Evolutionary conservation across 805 yeast species (phyloP), one percentile per base, ranked within the genome.

Genomic region (Metschnikowia baotianmanensis): DNA sequence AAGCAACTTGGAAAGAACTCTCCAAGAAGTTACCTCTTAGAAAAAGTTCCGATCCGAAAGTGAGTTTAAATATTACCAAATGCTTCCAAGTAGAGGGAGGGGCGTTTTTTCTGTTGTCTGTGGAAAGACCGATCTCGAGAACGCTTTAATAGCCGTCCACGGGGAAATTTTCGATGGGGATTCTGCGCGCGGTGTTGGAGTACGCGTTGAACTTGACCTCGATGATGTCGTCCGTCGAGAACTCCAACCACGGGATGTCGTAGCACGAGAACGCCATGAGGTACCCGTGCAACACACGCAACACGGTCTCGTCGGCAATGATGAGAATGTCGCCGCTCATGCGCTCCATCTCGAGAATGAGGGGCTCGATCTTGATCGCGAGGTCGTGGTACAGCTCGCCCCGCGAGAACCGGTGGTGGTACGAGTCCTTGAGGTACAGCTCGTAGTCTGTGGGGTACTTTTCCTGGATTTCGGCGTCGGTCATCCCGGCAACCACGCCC

Each of bases 371-470:
- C 53, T 96, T 80, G 26, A 93, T 83, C 0, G 99, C 98, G 42
- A 93, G 73, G 62, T 93, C 99, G 63, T 93, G 99, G 58, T 89
- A 93, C 36, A 95, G 86, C 65, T 93, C 99, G 0, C 95, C 88
- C 36, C 98, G 74, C 2, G 96, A 86, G 58, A 78, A 93, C 45
- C 99, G 72, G 58, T 84, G 91, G 63, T 93, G 97, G 58, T 93
- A 93, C 2, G 96, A 96, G 59, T 91, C 97, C 45, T 71, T 63
- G 42, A 64, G 41, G 57, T 80, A 85, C 52, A 76, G 80, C 46
- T 69, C 74, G 57, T 74, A 85, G 50, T 90, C 96, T 1, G 71
- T 73, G 0, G 95, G 93, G 57, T 69, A 87, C 47, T 69, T 68
- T 27, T 59, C 58, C 50, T 72, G 61, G 42, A 91, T 73, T 58